Percentiles rank a stretch among this genome's conserved stretches.
Conservation (phyloP, 805 yeast genomes). For the Hanseniaspora lachancei region DNA sequence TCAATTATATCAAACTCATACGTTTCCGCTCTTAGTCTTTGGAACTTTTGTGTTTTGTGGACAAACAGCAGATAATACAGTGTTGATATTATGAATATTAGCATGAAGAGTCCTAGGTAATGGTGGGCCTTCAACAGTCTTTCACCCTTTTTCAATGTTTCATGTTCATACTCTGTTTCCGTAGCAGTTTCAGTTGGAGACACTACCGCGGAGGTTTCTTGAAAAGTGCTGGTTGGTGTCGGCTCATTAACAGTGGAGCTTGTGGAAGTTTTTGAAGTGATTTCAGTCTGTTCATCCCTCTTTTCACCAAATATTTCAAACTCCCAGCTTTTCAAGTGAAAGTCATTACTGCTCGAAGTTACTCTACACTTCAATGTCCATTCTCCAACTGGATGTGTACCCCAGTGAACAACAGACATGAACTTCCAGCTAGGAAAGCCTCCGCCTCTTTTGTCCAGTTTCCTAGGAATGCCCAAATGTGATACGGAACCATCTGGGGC, state of each 20-base stretch:
- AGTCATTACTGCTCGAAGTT: slow-evolving; percentile 27
- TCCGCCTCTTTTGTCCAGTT: slow-evolving; percentile 37
- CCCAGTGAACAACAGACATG: slow-evolving; percentile 98
- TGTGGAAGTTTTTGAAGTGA: not conserved
- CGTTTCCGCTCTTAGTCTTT: slow-evolving; percentile 54
- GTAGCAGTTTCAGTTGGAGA: not conserved
- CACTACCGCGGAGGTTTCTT: not conserved
- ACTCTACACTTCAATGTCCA: slow-evolving; percentile 66
- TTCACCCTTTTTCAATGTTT: slow-evolving; percentile 4
- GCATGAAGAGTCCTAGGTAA: not conserved
- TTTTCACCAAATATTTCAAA: slow-evolving; percentile 73
- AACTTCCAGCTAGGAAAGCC: slow-evolving; percentile 82
- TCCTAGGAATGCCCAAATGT: slow-evolving; percentile 56
- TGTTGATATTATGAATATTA: slow-evolving; percentile 28
- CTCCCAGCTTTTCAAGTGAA: slow-evolving; percentile 54
- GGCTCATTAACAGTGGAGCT: not conserved
- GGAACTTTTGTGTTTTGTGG: slow-evolving; percentile 31
- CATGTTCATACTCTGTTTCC: not conserved
- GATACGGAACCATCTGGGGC: slow-evolving; percentile 72
- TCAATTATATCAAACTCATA: slow-evolving; percentile 69
- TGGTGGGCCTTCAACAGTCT: slow-evolving; percentile 6
- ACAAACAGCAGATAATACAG: slow-evolving; percentile 35
- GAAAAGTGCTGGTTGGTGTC: not conserved
- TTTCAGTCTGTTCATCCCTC: slow-evolving; percentile 13
- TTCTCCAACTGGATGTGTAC: slow-evolving; percentile 75